Evolutionary conservation across 2,329 filamentous ascomycete species (phyloP).

Genomic region (Ceratocystis destructans): DNA sequence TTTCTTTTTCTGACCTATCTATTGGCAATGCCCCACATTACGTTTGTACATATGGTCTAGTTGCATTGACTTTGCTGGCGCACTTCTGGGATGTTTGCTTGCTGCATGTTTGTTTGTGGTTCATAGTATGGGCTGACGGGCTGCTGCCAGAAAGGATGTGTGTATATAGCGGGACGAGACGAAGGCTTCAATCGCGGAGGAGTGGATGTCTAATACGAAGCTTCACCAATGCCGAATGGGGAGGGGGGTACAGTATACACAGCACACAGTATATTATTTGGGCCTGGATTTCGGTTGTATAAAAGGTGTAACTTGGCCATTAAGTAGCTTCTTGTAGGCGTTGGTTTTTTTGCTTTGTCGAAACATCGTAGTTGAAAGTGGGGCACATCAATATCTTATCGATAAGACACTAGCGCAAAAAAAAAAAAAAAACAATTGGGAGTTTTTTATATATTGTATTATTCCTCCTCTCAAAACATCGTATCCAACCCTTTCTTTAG

Average conservation of each 20-base stretch:
- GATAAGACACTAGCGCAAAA: constrained; percentile 18
- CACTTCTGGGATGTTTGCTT: too few relatives aligned
- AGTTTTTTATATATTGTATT: background rate
- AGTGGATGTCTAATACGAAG: background rate
- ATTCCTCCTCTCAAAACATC: background rate
- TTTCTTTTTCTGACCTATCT: background rate
- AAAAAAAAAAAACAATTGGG: background rate
- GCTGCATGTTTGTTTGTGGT: background rate
- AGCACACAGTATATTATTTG: too few relatives aligned
- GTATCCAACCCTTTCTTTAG: background rate
- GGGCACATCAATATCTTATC: constrained; percentile 15
- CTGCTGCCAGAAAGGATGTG: background rate
- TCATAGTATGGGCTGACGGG: background rate
- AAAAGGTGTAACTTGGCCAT: too few relatives aligned
- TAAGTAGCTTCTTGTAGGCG: too few relatives aligned
- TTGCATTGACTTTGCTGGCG: too few relatives aligned
- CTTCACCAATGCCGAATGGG: background rate
- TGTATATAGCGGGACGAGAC: background rate
- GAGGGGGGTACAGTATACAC: background rate
- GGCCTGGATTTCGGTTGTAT: too few relatives aligned
- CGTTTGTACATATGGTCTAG: background rate
- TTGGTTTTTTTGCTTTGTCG: background rate
- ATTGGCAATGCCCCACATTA: background rate
- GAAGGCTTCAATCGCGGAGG: background rate
- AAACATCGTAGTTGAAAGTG: constrained; percentile 10